phyloP scores from a whole-genome alignment of 2,329 filamentous ascomycete genomes.

The Fusarium tanahbumbuense region DNA sequence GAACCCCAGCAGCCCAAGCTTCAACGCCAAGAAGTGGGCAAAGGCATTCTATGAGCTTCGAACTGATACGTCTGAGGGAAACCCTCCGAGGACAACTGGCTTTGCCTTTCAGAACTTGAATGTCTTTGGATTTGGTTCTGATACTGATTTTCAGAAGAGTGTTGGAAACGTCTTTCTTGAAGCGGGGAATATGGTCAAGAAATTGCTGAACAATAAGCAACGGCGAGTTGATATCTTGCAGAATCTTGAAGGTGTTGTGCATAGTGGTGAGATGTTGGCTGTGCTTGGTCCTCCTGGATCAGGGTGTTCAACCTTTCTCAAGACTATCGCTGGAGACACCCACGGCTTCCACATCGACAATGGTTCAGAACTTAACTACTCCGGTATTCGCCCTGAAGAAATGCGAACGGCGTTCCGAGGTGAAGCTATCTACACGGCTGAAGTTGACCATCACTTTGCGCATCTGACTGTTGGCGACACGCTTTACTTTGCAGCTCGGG shows the following conservation, averaged over 20 bases:
- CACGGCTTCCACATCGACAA: conserved; percentile 79
- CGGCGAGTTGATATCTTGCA: conserved; percentile 73
- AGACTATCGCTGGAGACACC: conserved; percentile 82
- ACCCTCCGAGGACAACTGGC: conserved; percentile 44
- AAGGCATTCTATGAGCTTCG: conserved; percentile 51
- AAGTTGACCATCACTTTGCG: conserved; percentile 83
- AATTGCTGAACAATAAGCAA: conserved; percentile 55
- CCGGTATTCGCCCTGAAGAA: conserved; percentile 70
- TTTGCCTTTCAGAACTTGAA: conserved; percentile 45
- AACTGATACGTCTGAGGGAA: conserved; percentile 43
- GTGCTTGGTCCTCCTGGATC: conserved; percentile 75
- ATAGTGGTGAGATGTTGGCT: conserved; percentile 77
- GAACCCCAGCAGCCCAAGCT: conserved; percentile 55
- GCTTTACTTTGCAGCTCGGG: conserved; percentile 77
- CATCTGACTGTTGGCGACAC: conserved; percentile 80
- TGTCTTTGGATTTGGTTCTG: conserved; percentile 46
- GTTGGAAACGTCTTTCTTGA: conserved; percentile 45
- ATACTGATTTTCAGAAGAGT: conserved; percentile 48
- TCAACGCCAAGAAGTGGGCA: conserved; percentile 58
- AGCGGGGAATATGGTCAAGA: conserved; percentile 27
- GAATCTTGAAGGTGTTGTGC: conserved; percentile 72
- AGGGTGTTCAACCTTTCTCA: conserved; percentile 83
- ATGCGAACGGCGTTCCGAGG: conserved; percentile 81
- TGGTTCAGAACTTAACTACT: conserved; percentile 79
- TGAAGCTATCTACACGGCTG: conserved; percentile 85